Evolutionary conservation across 208 protist genomes (phyloP), one percentile per base, ranked within the genome.

Genomic region (Herpetomonas tarakana): DNA sequence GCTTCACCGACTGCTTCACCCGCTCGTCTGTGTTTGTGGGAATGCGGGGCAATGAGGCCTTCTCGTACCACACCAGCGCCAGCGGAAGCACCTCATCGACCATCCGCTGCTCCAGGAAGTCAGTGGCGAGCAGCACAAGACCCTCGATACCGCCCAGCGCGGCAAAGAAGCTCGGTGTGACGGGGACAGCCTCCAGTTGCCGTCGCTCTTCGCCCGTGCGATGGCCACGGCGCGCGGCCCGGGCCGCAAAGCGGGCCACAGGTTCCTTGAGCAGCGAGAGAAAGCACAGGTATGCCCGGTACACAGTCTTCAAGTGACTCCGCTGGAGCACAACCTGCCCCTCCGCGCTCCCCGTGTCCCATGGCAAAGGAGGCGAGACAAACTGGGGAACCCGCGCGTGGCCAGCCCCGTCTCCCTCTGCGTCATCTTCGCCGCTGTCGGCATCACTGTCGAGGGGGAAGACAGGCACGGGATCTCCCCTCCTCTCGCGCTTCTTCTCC

Each of bases 231-330:
- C 29, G 45, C n/a, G 68, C 55, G 9, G 69, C 26, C 11, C 51
- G 58, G 18, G 76, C 66, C 27, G 52, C 25, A 54, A 87, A 68
- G 11, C 75, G 56, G 14, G 81, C 72, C 18, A 96, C 57, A 2
- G 89, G 89, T 58, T 93, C 89, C 14, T 76, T 64, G 30, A 96
- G 74, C 29, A 93, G 68, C 0, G 84, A 73, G 16, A 88, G 61
- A 30, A 96, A 62, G 9, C 72, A 79, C 16, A 96, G 71, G 58
- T 92, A 93, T 7, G 76, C 76, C 12, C 78, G 72, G 76, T 96
- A 93, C 31, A 93, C 74, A 1, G 80, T 90, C 59, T 88, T 88
- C 12, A 93, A 76, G 27, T 87, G 79, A 44, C 76, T 91, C 58
- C 80, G 89, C 3, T 82, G 81, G 3, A 96, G 74, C 26, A 80